Base-by-base conservation (phyloP, 345 rosid species). In the Pistacia integerrima region DNA sequence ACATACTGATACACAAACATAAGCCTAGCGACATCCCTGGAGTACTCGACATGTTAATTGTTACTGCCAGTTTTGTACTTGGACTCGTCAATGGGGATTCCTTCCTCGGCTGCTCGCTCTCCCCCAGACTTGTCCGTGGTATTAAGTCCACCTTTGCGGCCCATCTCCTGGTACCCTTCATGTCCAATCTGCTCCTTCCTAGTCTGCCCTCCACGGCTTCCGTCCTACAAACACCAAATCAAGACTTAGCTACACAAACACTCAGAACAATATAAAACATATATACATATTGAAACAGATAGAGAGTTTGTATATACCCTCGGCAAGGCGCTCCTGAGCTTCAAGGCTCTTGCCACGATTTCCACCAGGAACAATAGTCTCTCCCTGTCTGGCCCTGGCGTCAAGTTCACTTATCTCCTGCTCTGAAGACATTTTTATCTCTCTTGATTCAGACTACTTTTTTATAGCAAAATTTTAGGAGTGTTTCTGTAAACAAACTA, bases 161-260 rank as follows among this genome's bases (percentile, higher is more conserved):
- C 97, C 92, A 92, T 92, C 76, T 92, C 89, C 54, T 87, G 82
- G 64, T 92, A 92, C 28, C 97, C 97, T 74, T 87, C 95, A 0
- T 28, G 55, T 4, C 97, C 97, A 4, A 92, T 33, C 87, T 89
- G 94, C 25, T 89, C 91, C 82, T 76, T 90, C 85, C 98, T 84
- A 0, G 88, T 76, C 69, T 87, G 85, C 41, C 91, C 93, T 75
- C 89, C 91, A 35, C 83, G 82, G 66, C 81, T 78, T 78, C 84
- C 92, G 77, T 28, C 86, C 88, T 83, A 16, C 20, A 25, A 38
- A 3, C 16, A n/a, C 65, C 56, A 20, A 4, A 57, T 16, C 38
- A 13, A 44, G 36, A 63, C 8, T 41, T 11, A 66, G 49, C 1
- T 25, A 3, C 41, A 36, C 41, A 36, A 3, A 36, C 41, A 36